Percentiles rank a stretch among this genome's conserved stretches.
Evolutionary conservation across 192 early-diverging fungal species (phyloP).

Genomic region (Coemansia sp.): DNA sequence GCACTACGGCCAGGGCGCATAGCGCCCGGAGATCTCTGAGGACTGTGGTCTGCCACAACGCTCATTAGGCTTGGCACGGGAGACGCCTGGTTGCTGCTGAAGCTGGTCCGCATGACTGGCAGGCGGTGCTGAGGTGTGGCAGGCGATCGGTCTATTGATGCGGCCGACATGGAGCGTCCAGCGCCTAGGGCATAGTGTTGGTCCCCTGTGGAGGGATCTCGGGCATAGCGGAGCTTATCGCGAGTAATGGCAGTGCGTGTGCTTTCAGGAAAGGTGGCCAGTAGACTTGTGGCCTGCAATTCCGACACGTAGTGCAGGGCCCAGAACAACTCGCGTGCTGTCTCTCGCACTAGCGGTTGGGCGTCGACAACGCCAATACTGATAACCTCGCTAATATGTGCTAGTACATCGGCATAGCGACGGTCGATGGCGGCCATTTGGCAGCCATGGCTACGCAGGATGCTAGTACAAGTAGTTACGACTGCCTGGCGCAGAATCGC

Average conservation of each 20-base stretch:
- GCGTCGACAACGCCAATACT: constrained; percentile 39
- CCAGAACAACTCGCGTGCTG: constrained; percentile 52
- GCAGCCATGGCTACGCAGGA: constrained; percentile 33
- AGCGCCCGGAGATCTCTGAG: constrained; percentile 20
- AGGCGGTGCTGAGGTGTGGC: constrained; percentile 13
- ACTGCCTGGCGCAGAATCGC: constrained; percentile 40
- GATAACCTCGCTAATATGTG: constrained; percentile 15
- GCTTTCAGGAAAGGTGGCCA: constrained; percentile 25
- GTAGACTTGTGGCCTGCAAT: constrained; percentile 20
- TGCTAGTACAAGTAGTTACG: constrained; percentile 28
- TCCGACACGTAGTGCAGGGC: constrained; percentile 33
- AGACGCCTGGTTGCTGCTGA: constrained; percentile 25
- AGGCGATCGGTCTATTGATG: constrained; percentile 19
- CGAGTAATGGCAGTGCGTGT: constrained; percentile 24
- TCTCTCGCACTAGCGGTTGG: constrained; percentile 44
- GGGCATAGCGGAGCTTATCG: constrained; percentile 32
- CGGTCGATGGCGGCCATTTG: constrained; percentile 32
- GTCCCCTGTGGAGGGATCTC: background rate
- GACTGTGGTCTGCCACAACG: constrained; percentile 25
- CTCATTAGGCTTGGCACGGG: constrained; percentile 33
- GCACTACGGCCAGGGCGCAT: background rate
- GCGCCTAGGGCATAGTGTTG: constrained; percentile 8
- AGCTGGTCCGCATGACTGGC: constrained; percentile 28
- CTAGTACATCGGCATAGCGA: constrained; percentile 29
- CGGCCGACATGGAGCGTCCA: constrained; percentile 24